Evolutionary conservation across 202 grass and related monocot species (phyloP), one percentile per base, ranked within the genome.

Genomic region (Bolboschoenoplectus hybrid): DNA sequence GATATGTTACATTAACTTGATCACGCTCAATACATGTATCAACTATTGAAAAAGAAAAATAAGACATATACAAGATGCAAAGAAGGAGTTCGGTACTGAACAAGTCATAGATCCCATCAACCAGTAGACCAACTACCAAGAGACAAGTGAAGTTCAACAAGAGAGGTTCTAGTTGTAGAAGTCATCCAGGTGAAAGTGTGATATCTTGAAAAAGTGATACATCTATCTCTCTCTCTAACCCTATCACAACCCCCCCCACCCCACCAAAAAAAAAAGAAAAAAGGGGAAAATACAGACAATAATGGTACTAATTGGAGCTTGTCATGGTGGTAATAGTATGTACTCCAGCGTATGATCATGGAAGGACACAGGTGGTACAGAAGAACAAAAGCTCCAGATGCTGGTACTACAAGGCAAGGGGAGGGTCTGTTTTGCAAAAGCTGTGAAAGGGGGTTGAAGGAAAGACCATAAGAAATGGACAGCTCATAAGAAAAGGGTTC

Each of bases 1-100:
- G 49, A 82, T 92, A 86, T 46, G 87, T 81, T 55, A 71, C 83
- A 81, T 50, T 58, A 79, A n/a, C 35, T 78, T 39, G 32, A 78
- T 78, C 35, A 40, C 40, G 12, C 51, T 32, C 51, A 39, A 51
- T 78, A 34, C 41, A 38, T n/a, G 40, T 16, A 36, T 56, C 32
- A 16, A 38, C 13, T 78, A 78, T 39, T 38, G 74, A 7, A 78
- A 69, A 78, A 39, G 12, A 78, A 19, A 57, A 79, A 52, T 3
- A 13, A 50, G 46, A 35, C 45, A 55, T 49, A 6, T 67, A 46
- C 41, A 72, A 49, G 14, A 73, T 73, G 44, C 9, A 26, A 26
- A n/a, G 2, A 40, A 79, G 41, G 3, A 79, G 4, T 78, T 40
- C 13, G 11, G 36, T 40, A 79, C 52, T n/a, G 75, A 79, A 79